These are phyloP conservation scores for Ogataea naganishii DNA, from an alignment of 805 yeast genomes.

Conservation along the genomic window DNA sequence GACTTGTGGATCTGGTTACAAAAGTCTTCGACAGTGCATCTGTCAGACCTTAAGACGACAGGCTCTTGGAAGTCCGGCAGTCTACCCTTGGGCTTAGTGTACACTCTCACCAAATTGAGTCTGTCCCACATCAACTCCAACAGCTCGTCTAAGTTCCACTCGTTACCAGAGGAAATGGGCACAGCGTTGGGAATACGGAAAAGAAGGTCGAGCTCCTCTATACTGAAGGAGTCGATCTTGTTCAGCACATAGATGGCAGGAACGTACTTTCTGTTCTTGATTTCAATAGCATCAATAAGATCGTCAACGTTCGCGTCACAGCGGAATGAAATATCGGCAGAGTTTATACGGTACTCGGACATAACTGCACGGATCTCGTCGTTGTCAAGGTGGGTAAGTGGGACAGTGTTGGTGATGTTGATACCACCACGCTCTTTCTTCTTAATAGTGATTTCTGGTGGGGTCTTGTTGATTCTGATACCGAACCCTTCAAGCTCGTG, in stretches of 20 bases:
- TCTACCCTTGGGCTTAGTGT: conserved; percentile 93
- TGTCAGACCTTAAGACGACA: conserved; percentile 76
- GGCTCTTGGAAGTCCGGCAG: conserved; percentile 94
- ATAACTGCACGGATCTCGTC: conserved; percentile 95
- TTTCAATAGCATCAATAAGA: conserved; percentile 88
- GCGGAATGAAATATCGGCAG: conserved; percentile 93
- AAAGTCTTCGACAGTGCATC: conserved; percentile 86
- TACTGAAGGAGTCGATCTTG: conserved; percentile 90
- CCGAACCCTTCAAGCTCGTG: conserved; percentile 97
- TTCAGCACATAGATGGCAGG: conserved; percentile 94
- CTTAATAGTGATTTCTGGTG: conserved; percentile 87
- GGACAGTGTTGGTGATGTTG: conserved; percentile 87
- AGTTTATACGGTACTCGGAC: conserved; percentile 89
- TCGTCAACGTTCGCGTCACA: conserved; percentile 98
- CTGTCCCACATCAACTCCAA: conserved; percentile 94
- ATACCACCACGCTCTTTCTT: conserved; percentile 96
- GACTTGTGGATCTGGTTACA: conserved; percentile 95
- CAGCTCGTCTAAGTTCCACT: conserved; percentile 95
- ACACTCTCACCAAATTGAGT: conserved; percentile 85
- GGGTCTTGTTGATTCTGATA: conserved; percentile 81
- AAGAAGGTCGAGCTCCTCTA: conserved; percentile 85
- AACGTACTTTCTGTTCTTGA: conserved; percentile 81
- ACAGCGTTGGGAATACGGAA: conserved; percentile 95
- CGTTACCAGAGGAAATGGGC: conserved; percentile 91
- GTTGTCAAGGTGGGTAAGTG: conserved; percentile 81